Base-by-base conservation (phyloP, 2,329 filamentous ascomycete genomes). In the Arthrobotrys conoides region DNA sequence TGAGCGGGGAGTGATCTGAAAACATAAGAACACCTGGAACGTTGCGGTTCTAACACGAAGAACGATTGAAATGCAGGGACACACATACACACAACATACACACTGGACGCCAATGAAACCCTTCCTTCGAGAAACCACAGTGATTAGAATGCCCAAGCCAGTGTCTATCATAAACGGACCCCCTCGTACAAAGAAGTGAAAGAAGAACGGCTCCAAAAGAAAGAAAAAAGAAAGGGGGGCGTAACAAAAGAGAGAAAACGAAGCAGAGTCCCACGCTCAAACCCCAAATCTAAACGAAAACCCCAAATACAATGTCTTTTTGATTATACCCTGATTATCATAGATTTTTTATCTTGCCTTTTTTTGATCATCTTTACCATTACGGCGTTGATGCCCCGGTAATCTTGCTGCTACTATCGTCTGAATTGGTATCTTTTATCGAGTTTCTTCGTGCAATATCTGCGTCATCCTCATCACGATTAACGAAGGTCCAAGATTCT, bases 401-500 rank as follows among this genome's bases (percentile, higher is more conserved):
- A 27, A 65, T 46, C 30, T 64, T 75, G 33, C 57, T 55, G 51
- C 73, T 77, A 30, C 73, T 66, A 20, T 48, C 63, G 2, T 78
- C 75, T 10, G 75, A 78, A 68, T 57, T 64, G 16, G 63, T 78
- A 69, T 78, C 75, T n/a, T 78, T 78, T 22, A 65, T 68, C 24
- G 75, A 78, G 36, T 67, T 78, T 51, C 75, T 71, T 41, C 75
- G 63, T 9, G 55, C 53, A 20, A 78, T n/a, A 38, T 87, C 85
- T 6, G 85, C 83, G 77, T 89, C 88, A 22, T 84, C 86, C 48
- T 89, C 88, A 36, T 89, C 88, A 33, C 59, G 68, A 18, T 93
- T 93, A 20, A 97, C 88, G 84, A 97, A 93, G 0, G 94, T 97
- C 95, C 94, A 98, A 83, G 91, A 93, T 83, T 96, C 93, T 82